These are phyloP conservation scores for Cymbopogon citratus DNA, from an alignment of 176 grass and related monocot species.

Conservation along the genomic window DNA sequence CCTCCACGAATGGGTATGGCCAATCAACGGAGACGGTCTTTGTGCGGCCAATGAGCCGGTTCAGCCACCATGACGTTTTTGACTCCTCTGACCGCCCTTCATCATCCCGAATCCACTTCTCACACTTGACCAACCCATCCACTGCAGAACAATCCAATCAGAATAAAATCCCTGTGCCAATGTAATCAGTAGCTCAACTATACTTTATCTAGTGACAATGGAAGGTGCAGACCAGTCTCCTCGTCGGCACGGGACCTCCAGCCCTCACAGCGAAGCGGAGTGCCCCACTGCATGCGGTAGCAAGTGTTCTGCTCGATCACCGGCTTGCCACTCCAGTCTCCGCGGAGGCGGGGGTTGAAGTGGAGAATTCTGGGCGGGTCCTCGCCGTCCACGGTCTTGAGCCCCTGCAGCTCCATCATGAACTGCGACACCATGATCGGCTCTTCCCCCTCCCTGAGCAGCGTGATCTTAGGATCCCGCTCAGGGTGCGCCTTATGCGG, in stretches of 20 bases:
- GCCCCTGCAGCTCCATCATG: conserved; percentile 95
- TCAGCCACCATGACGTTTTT: conserved; percentile 80
- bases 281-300: conserved; percentile 98
- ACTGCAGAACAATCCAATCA: conserved; percentile 44
- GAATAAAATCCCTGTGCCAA: conserved; percentile 12
- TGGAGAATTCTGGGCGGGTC: conserved; percentile 93
- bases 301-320: conserved; percentile 98
- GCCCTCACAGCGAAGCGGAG: conserved; percentile 66
- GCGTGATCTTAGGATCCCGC: conserved; percentile 70
- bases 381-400: conserved; percentile 85
- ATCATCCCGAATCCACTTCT: conserved; percentile 86
- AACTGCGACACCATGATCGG: conserved; percentile 97
- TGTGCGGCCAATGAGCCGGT: conserved; percentile 70
- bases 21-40: conserved; percentile 73
- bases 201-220: neutral
- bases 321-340: conserved; percentile 89
- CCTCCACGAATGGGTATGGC: conserved; percentile 87
- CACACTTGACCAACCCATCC: conserved; percentile 85
- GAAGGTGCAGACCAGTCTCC: conserved; percentile 60
- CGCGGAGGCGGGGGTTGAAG: conserved; percentile 87
- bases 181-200: neutral
- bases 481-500: conserved; percentile 63
- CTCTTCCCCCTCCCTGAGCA: conserved; percentile 59
- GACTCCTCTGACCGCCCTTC: conserved; percentile 47
- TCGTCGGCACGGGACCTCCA: conserved; percentile 75